Percentiles rank a stretch among this genome's conserved stretches.
These are phyloP conservation scores for Inosperma sp. DNA, from an alignment of 768 basidiomycete species.

Conservation along the genomic window DNA sequence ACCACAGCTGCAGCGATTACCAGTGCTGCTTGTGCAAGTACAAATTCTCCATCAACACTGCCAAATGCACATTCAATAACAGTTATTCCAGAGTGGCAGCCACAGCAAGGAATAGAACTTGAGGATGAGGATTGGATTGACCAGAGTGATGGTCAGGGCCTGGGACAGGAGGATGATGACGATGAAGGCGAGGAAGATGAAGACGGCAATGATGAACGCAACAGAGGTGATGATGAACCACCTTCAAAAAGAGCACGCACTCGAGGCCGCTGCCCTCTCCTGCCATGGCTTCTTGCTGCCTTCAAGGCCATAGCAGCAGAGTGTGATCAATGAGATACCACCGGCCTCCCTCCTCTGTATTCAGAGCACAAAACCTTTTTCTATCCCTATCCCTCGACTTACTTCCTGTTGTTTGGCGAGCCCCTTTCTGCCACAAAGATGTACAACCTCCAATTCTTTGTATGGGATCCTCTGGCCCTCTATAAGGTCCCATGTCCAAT, in stretches of 20 bases:
- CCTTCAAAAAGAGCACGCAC: neutral
- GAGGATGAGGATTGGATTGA: neutral
- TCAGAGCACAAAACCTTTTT: constrained; percentile 9
- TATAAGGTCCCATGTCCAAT: constrained; percentile 3
- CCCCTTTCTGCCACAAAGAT: neutral
- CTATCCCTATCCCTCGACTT: constrained; percentile 2
- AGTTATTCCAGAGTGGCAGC: neutral
- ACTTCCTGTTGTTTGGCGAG: constrained; percentile 6
- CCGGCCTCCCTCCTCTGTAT: constrained; percentile 13
- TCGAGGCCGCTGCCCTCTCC: neutral
- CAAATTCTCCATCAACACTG: neutral
- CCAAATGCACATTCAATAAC: neutral
- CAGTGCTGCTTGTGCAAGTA: neutral
- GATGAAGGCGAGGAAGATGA: constrained; percentile 1
- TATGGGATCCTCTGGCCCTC: constrained; percentile 8
- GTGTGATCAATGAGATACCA: neutral
- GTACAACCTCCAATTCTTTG: constrained; percentile 9
- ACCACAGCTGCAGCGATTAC: neutral
- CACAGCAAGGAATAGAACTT: neutral
- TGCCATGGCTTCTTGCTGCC: constrained; percentile 4
- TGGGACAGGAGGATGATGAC: constrained; percentile 28
- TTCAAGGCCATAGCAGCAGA: constrained; percentile 9
- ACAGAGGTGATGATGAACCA: neutral
- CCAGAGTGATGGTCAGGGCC: neutral
- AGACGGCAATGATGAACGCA: neutral